These are phyloP conservation scores for Lophiotrema nucula DNA, from an alignment of 495 filamentous ascomycete species.

Conservation along the genomic window DNA sequence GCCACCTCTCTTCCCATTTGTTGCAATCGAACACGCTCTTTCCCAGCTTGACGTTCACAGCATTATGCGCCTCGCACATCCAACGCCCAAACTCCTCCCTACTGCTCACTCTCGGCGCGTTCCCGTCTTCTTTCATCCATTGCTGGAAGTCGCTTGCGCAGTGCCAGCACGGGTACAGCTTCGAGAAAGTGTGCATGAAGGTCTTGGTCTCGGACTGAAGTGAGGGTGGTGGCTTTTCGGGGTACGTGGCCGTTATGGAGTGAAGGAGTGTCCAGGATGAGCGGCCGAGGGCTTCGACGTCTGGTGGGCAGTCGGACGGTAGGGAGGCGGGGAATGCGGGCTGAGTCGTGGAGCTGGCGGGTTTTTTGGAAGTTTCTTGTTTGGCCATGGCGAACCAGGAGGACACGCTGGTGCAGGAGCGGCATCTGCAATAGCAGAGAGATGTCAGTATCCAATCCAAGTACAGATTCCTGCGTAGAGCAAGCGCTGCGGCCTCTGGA, in stretches of 20 bases:
- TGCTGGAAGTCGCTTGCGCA: slow-evolving; percentile 88
- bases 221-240: slow-evolving; percentile 57
- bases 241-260: slow-evolving; percentile 84
- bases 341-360: slow-evolving; percentile 19
- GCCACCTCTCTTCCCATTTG: slow-evolving; percentile 92
- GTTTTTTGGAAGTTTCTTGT: slow-evolving; percentile 32
- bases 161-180: slow-evolving; percentile 89
- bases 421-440: slow-evolving; percentile 61
- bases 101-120: slow-evolving; percentile 65
- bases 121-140: slow-evolving; percentile 71
- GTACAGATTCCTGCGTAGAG: no score
- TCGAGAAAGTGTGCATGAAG: slow-evolving; percentile 79
- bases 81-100: slow-evolving; percentile 79
- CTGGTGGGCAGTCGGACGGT: slow-evolving; percentile 57
- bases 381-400: slow-evolving; percentile 70
- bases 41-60: slow-evolving; percentile 90
- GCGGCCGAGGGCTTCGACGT: slow-evolving; percentile 82
- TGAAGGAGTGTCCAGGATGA: slow-evolving; percentile 92
- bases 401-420: slow-evolving; percentile 75
- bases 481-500: no score
- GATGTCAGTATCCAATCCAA: slow-evolving; percentile 22
- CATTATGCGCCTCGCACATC: slow-evolving; percentile 98
- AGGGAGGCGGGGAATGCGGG: slow-evolving; percentile 29
- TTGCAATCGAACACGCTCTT: slow-evolving; percentile 89
- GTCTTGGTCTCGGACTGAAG: slow-evolving; percentile 71